phyloP scores from a whole-genome alignment of 2,329 filamentous ascomycete species.

The Bipolaris zeicola region DNA sequence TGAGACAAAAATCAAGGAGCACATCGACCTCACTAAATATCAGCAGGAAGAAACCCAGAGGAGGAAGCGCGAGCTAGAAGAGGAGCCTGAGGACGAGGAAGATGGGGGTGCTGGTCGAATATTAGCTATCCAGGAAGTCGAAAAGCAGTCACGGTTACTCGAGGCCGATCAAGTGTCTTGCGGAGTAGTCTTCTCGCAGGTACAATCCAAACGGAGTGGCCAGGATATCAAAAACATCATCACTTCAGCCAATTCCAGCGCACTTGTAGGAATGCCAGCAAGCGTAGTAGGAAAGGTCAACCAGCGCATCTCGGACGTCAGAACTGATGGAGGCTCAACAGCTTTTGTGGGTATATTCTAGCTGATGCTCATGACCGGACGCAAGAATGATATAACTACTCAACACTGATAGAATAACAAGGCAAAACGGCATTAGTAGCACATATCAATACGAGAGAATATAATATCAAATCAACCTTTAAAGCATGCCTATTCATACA shows the following conservation, averaged over 20 bases:
- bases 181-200: conserved; percentile 17
- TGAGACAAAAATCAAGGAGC: conserved; percentile 16
- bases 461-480: no score
- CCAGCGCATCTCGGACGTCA: conserved; percentile 6
- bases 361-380: not conserved
- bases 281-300: conserved; percentile 19
- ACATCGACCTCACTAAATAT: conserved; percentile 12
- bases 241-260: conserved; percentile 13
- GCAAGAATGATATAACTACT: not conserved
- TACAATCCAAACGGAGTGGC: conserved; percentile 12
- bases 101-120: conserved; percentile 10
- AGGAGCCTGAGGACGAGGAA: conserved; percentile 16
- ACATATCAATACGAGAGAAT: no score
- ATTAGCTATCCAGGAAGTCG: conserved; percentile 17
- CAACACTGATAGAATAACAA: no score
- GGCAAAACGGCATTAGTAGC: no score
- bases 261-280: conserved; percentile 5
- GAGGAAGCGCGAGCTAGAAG: conserved; percentile 10
- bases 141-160: conserved; percentile 15
- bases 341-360: not conserved
- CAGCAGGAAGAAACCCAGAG: conserved; percentile 8
- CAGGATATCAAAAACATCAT: conserved; percentile 14
- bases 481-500: no score
- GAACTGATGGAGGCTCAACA: not conserved
- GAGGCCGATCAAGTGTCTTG: conserved; percentile 16